These are phyloP conservation scores for Nakaseomyces bracarensis DNA, from an alignment of 1,139 yeast genomes.

Conservation along the genomic window DNA sequence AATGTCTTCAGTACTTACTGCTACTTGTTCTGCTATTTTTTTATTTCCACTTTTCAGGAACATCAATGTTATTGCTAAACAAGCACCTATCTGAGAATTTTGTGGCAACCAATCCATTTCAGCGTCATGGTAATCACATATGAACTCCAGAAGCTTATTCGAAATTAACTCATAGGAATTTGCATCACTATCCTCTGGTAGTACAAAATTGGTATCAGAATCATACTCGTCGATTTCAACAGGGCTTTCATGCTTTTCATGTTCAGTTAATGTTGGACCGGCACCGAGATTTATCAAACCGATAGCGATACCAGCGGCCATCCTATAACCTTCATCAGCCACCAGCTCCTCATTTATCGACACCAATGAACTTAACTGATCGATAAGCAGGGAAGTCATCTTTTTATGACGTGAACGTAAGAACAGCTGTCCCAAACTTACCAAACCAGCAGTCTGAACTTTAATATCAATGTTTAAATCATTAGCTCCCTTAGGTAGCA, in stretches of 20 bases:
- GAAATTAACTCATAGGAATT: slow-evolving; percentile 54
- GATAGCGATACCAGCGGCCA: slow-evolving; percentile 81
- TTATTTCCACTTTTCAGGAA: slow-evolving; percentile 60
- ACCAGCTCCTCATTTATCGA: slow-evolving; percentile 48
- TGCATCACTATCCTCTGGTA: slow-evolving; percentile 8
- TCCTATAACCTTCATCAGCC: slow-evolving; percentile 66
- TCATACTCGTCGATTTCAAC: slow-evolving; percentile 9
- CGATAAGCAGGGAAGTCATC: slow-evolving; percentile 72
- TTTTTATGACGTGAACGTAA: slow-evolving; percentile 72
- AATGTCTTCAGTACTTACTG: slow-evolving; percentile 8
- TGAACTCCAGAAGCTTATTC: slow-evolving; percentile 54
- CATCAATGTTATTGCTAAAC: slow-evolving; percentile 66
- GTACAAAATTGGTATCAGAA: slow-evolving; percentile 3
- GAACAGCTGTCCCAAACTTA: slow-evolving; percentile 84
- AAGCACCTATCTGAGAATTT: slow-evolving; percentile 73
- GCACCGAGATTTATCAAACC: slow-evolving; percentile 84
- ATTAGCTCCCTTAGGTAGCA: slow-evolving; percentile 84
- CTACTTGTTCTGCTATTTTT: slow-evolving; percentile 41
- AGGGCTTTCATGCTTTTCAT: background rate
- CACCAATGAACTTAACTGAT: slow-evolving; percentile 54
- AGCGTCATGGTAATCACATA: slow-evolving; percentile 57
- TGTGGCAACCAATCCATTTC: slow-evolving; percentile 60
- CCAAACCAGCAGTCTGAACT: slow-evolving; percentile 86
- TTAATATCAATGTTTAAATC: slow-evolving; percentile 75
- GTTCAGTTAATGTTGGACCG: slow-evolving; percentile 35